Percentiles rank a stretch among this genome's conserved stretches.
These are phyloP conservation scores for Coleophoma cylindrospora DNA, from an alignment of 2,329 filamentous ascomycete species.

Conservation along the genomic window DNA sequence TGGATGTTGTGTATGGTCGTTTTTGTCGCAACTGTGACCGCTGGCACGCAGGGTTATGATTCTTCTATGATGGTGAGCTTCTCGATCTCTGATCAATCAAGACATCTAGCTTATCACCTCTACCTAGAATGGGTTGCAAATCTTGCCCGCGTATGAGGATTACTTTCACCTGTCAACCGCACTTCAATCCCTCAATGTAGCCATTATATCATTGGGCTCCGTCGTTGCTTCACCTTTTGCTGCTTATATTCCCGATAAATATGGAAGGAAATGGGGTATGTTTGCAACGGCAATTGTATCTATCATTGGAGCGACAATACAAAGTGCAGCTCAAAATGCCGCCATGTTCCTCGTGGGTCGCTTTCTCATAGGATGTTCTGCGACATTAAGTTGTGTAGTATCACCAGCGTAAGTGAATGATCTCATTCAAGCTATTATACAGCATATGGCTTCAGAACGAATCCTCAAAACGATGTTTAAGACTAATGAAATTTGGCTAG, in stretches of 20 bases:
- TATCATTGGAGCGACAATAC: conserved; percentile 35
- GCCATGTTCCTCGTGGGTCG: conserved; percentile 35
- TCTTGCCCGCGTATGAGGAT: conserved; percentile 22
- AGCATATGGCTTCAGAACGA: too few species aligned
- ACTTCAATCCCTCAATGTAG: neutral
- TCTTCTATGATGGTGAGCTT: too few species aligned
- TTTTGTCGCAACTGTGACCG: too few species aligned
- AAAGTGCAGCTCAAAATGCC: conserved; percentile 29
- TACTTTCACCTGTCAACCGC: neutral
- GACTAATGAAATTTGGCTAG: neutral
- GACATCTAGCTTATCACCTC: too few species aligned
- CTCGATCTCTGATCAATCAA: too few species aligned
- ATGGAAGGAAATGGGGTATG: conserved; percentile 9
- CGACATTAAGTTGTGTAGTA: neutral
- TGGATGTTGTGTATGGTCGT: too few species aligned
- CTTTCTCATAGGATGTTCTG: conserved; percentile 27
- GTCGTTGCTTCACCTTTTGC: conserved; percentile 30
- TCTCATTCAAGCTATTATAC: too few species aligned
- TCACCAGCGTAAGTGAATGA: too few species aligned
- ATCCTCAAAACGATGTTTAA: too few species aligned
- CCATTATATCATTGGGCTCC: neutral
- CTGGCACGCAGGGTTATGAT: too few species aligned
- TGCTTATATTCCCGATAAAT: conserved; percentile 25
- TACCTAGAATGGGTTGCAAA: too few species aligned
- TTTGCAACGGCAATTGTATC: conserved; percentile 24